Evolutionary conservation across 192 early-diverging fungal genomes (phyloP).

Genomic region (Helicostylum pulchrum): DNA sequence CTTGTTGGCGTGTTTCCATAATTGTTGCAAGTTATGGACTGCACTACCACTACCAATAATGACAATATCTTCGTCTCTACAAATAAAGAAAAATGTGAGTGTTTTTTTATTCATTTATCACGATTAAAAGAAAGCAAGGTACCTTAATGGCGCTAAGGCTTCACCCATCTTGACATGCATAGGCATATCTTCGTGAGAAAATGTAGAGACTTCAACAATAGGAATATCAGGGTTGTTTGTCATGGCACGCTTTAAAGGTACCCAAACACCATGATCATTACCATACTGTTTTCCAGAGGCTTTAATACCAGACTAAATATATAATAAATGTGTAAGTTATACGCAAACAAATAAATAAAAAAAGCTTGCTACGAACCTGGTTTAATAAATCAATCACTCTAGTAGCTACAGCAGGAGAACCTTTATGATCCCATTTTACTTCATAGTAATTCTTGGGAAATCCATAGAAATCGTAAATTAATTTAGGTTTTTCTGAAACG

Average conservation of each 20-base stretch:
- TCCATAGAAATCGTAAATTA: slow-evolving; percentile 69
- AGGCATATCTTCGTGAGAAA: slow-evolving; percentile 49
- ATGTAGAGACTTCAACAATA: slow-evolving; percentile 64
- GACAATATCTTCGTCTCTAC: slow-evolving; percentile 57
- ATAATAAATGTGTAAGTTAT: neutral
- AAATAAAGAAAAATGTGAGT: neutral
- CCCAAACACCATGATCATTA: slow-evolving; percentile 71
- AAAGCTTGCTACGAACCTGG: slow-evolving; percentile 16
- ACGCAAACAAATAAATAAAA: neutral
- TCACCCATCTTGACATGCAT: slow-evolving; percentile 54
- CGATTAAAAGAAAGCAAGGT: neutral
- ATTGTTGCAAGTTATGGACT: slow-evolving; percentile 61
- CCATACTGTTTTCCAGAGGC: slow-evolving; percentile 52
- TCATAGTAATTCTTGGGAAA: slow-evolving; percentile 59
- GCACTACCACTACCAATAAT: slow-evolving; percentile 66
- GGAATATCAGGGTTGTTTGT: slow-evolving; percentile 52
- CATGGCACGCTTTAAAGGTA: slow-evolving; percentile 61
- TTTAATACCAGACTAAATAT: slow-evolving; percentile 39
- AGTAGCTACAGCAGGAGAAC: slow-evolving; percentile 48
- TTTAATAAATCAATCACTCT: slow-evolving; percentile 50
- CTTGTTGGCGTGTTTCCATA: slow-evolving; percentile 32
- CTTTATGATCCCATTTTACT: slow-evolving; percentile 55
- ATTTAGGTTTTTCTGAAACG: slow-evolving; percentile 41
- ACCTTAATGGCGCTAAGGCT: slow-evolving; percentile 46
- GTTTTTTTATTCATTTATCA: neutral